Base-by-base conservation (phyloP, 179 eudicot genomes). In the Pouteria campechiana region DNA sequence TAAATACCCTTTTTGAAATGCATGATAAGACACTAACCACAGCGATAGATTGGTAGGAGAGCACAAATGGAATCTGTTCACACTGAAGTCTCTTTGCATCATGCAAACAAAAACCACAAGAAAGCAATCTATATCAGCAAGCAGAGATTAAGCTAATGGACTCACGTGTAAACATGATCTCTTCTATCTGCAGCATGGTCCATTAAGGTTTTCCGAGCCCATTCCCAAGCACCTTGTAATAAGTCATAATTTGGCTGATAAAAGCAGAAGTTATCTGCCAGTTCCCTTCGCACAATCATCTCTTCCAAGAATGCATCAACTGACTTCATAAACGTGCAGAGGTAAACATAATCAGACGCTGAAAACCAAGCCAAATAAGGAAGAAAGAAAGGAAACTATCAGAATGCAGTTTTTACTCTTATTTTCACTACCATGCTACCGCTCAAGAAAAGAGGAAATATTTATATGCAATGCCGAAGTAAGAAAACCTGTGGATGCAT, bases 201-300 rank as follows among this genome's bases (percentile, higher is more conserved):
- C 81, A 60, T 77, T 61, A 92, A 57, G 36, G 96, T 70, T 57
- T 75, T 79, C 42, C 85, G 88, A 6, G 99, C 96, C 99, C 96
- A 92, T 20, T 87, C 96, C 99, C 99, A 87, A 17, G 99, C 96
- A 34, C 99, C 96, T 61, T 66, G 44, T 32, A 92, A 43, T 3
- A 94, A 92, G 63, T 87, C 99, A 60, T 92, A 92, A 13, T 72
- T 69, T 52, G 96, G 96, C 58, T 92, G 83, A 60, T 92, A 87
- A 51, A 58, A 79, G 74, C 96, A 92, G 52, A 75, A 92, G 53
- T 87, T 92, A 52, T 92, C 99, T 39, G 99, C 80, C 27, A 92
- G 88, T 56, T 92, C 99, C 66, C 99, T 79, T 7, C 99, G 94
- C 33, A 92, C 81, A 7, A 92, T 67, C 45, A 87, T 50, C 62